phyloP scores from a whole-genome alignment of 192 early-diverging fungal species.

The Backusella tuberculispora region DNA sequence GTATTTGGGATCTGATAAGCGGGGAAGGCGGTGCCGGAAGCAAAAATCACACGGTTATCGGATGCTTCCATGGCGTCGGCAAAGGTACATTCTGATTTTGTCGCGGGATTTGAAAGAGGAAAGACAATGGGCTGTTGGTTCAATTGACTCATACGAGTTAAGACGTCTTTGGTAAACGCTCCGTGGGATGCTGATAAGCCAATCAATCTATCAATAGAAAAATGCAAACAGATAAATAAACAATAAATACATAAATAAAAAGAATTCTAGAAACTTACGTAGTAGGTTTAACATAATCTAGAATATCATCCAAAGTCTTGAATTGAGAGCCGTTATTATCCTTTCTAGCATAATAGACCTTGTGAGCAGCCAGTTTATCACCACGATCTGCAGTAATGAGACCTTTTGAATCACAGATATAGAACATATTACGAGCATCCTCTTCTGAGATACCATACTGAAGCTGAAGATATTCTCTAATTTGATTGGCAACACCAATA shows the following conservation, averaged over 20 bases:
- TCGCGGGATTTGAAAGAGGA: slow-evolving; percentile 86
- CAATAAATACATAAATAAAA: neutral
- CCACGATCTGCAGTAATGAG: slow-evolving; percentile 88
- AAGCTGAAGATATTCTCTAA: slow-evolving; percentile 79
- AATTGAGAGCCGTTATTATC: slow-evolving; percentile 86
- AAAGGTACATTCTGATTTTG: slow-evolving; percentile 94
- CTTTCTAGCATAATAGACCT: slow-evolving; percentile 83
- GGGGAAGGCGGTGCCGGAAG: slow-evolving; percentile 96
- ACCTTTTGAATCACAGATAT: slow-evolving; percentile 92
- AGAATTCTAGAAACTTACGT: slow-evolving; percentile 33
- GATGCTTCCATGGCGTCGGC: slow-evolving; percentile 88
- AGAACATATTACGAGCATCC: slow-evolving; percentile 72
- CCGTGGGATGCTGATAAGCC: slow-evolving; percentile 83
- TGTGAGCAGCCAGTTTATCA: slow-evolving; percentile 82
- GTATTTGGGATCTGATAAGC: slow-evolving; percentile 68
- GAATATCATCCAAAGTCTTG: slow-evolving; percentile 69
- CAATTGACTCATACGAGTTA: slow-evolving; percentile 73
- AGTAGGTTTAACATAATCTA: slow-evolving; percentile 90
- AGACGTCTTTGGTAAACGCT: slow-evolving; percentile 73
- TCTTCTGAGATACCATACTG: slow-evolving; percentile 77
- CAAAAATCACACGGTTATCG: slow-evolving; percentile 91
- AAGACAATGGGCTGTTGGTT: slow-evolving; percentile 88
- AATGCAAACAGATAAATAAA: too few species aligned
- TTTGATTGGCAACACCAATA: slow-evolving; percentile 92
- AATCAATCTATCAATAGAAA: slow-evolving; percentile 57